Percentiles rank a stretch among this genome's conserved stretches.
These are phyloP conservation scores for Colletotrichum lentis DNA, from an alignment of 2,329 filamentous ascomycete species.

Conservation along the genomic window DNA sequence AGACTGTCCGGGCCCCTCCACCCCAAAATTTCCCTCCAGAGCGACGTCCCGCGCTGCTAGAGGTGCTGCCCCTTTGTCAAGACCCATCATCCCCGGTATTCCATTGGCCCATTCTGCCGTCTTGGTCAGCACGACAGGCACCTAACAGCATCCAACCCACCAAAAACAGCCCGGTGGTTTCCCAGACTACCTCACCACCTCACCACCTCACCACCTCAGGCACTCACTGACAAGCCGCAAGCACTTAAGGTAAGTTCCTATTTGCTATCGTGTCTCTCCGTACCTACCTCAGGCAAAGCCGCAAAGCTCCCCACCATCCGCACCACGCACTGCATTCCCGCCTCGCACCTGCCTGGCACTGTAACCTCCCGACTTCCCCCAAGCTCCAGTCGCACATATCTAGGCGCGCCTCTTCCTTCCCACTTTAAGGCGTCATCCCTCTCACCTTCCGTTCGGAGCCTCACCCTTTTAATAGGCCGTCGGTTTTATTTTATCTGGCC, in stretches of 20 bases:
- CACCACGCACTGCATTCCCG: conserved; percentile 35
- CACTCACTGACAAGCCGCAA: not conserved
- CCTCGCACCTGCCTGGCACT: conserved; percentile 32
- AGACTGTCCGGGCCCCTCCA: conserved; percentile 38
- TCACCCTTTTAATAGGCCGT: conserved; percentile 6
- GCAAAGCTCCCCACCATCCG: conserved; percentile 4
- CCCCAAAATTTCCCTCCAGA: conserved; percentile 38
- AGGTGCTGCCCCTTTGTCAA: conserved; percentile 32
- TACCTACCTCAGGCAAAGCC: conserved; percentile 26
- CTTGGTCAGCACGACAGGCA: conserved; percentile 23
- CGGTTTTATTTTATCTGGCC: not conserved
- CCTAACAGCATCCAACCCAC: conserved; percentile 18
- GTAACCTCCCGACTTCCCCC: conserved; percentile 4
- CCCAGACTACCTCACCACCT: not conserved
- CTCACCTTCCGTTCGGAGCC: conserved; percentile 1
- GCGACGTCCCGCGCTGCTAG: conserved; percentile 34
- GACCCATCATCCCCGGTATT: conserved; percentile 23
- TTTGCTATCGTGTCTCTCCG: not conserved
- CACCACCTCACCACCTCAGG: not conserved
- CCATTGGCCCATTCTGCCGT: conserved; percentile 18
- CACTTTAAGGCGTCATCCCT: conserved; percentile 12
- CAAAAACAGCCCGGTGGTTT: not conserved
- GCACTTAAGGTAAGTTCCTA: conserved; percentile 5
- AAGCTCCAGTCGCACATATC: conserved; percentile 16
- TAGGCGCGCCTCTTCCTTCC: conserved; percentile 25